Evolutionary conservation across 2,329 filamentous ascomycete species (phyloP).

Genomic region (Chrysosporium queenslandicum): DNA sequence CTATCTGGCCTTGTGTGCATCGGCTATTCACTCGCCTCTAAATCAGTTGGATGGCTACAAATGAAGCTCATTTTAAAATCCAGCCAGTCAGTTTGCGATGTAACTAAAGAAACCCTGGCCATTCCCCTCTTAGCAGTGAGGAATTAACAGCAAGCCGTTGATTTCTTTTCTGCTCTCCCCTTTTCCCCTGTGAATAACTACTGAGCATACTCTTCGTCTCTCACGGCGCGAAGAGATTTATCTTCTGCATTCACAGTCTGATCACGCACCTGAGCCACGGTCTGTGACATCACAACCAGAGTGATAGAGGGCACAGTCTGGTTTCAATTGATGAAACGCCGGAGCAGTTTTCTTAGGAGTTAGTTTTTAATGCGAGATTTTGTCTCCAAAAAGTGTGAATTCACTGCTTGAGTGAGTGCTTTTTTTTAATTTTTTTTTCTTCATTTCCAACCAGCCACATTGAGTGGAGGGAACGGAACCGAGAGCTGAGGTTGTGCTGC

Average conservation of each 20-base stretch:
- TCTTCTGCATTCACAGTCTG: too few species aligned
- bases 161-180: background rate
- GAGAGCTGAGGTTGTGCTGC: background rate
- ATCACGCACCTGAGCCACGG: background rate
- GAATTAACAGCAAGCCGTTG: background rate
- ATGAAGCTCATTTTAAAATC: conserved; percentile 8
- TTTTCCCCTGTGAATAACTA: background rate
- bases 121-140: background rate
- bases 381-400: background rate
- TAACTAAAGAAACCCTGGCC: background rate
- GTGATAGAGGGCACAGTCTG: background rate
- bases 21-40: too few species aligned
- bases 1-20: too few species aligned
- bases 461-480: background rate
- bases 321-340: background rate
- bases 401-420: background rate
- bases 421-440: background rate
- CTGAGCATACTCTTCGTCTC: too few species aligned
- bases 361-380: background rate
- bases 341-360: background rate
- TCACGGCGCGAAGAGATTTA: too few species aligned
- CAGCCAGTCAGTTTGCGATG: conserved; percentile 6
- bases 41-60: too few species aligned
- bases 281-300: background rate
- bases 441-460: background rate